These are phyloP conservation scores for Solanum aculeatissimum DNA, from an alignment of 305 asterid species.

Conservation along the genomic window DNA sequence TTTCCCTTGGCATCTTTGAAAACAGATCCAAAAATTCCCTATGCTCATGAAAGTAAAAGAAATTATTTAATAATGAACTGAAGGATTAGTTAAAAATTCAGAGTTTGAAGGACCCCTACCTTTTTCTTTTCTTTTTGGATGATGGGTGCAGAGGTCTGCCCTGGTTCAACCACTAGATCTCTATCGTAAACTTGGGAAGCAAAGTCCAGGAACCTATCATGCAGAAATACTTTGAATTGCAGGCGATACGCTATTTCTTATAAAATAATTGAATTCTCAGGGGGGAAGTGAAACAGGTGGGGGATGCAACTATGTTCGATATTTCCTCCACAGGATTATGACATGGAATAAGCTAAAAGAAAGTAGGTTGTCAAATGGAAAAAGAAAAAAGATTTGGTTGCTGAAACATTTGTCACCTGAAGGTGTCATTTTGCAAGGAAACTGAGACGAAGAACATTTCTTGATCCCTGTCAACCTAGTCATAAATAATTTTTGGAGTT, in stretches of 20 bases:
- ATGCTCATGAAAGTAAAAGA: slow-evolving; percentile 3
- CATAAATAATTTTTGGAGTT: slow-evolving; percentile 1
- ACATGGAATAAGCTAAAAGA: background rate
- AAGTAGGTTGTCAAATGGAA: background rate
- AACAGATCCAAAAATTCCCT: slow-evolving; percentile 73
- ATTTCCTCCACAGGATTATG: background rate
- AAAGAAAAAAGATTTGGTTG: background rate
- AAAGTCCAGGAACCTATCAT: slow-evolving; percentile 44
- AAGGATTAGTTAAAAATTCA: background rate
- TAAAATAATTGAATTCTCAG: background rate
- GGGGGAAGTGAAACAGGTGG: background rate
- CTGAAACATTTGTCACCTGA: slow-evolving; percentile 35
- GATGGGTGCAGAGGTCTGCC: slow-evolving; percentile 20
- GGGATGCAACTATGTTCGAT: background rate
- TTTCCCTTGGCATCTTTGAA: slow-evolving; percentile 54
- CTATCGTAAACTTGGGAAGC: slow-evolving; percentile 41
- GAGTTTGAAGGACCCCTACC: slow-evolving; percentile 18
- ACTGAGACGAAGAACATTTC: slow-evolving; percentile 66
- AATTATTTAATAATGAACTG: background rate
- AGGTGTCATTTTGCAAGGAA: slow-evolving; percentile 42
- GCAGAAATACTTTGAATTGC: background rate
- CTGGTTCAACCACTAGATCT: slow-evolving; percentile 38
- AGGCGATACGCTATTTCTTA: background rate
- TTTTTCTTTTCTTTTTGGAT: slow-evolving; percentile 73
- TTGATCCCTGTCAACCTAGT: slow-evolving; percentile 68